Conservation (phyloP, 2,329 filamentous ascomycete genomes). For the Pseudogymnoascus pannorum region DNA sequence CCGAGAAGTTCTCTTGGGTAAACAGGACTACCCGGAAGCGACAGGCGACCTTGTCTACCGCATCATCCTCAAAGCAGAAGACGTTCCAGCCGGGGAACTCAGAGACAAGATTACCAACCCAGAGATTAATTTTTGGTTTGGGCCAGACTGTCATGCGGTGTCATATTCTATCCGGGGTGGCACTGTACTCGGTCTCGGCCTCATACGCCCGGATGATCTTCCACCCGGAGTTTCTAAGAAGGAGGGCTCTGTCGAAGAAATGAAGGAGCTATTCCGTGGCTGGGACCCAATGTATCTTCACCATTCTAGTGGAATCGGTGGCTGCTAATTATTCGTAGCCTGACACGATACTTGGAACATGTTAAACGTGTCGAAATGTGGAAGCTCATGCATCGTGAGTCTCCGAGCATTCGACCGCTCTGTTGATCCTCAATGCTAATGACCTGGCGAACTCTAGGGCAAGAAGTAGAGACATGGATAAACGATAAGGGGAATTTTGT, state of each 20-base stretch:
- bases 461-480: constrained; percentile 16
- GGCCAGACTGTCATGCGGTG: constrained; percentile 53
- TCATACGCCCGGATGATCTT: constrained; percentile 57
- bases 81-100: constrained; percentile 42
- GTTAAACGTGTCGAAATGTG: constrained; percentile 60
- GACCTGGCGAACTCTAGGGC: constrained; percentile 30
- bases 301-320: background rate
- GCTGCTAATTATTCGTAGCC: background rate
- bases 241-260: constrained; percentile 50
- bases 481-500: constrained; percentile 21
- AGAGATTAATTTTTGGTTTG: constrained; percentile 55
- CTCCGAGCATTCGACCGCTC: background rate
- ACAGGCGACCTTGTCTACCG: constrained; percentile 53
- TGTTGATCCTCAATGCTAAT: background rate
- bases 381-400: constrained; percentile 48
- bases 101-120: constrained; percentile 45
- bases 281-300: constrained; percentile 53
- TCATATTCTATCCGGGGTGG: constrained; percentile 55
- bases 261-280: constrained; percentile 48
- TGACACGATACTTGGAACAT: constrained; percentile 36
- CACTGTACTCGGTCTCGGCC: constrained; percentile 56
- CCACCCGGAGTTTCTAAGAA: constrained; percentile 45
- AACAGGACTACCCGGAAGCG: background rate
- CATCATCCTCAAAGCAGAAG: constrained; percentile 46
- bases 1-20: constrained; percentile 7